Evolutionary conservation across 1,284 basidiomycete genomes (phyloP), one percentile per base, ranked within the genome.

Genomic region (Moniliophthora roreri): DNA sequence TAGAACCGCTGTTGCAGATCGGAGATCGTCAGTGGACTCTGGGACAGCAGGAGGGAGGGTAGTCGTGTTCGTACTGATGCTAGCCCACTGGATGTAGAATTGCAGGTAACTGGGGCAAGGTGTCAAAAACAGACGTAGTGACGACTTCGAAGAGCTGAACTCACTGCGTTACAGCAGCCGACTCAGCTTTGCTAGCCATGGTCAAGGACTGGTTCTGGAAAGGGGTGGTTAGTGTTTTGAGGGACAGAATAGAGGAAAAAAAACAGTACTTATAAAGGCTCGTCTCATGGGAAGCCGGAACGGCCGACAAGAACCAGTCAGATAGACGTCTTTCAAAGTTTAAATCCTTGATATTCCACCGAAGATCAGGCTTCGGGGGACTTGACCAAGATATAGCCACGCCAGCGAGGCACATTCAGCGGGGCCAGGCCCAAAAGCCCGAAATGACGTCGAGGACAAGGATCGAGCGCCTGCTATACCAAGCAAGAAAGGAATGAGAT

Each of bases 71-170:
- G 10, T 39, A 69, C 69, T 63, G 8, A 70, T 61, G 52, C 67
- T 69, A 3, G 68, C 57, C 54, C 63, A 70, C 54, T 69, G 68
- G 10, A 69, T 62, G 2, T 58, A 54, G 44, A 64, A 66, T 47
- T 66, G 61, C 13, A 67, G 59, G 49, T 61, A 63, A 50, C 66
- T 67, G 10, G 10, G n/a, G 26, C 16, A n/a, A n/a, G n/a, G 7
- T n/a, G 41, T 40, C 5, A 1, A 24, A 34, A 20, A 20, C 5
- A 48, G 18, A 21, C 20, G 28, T 32, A 32, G 2, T 4, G n/a
- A 16, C 9, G 15, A n/a, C 2, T 38, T 21, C 23, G 5, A 15
- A 11, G 7, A n/a, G n/a, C 3, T 7, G 24, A 37, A 28, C 48
- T 13, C 47, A 56, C 51, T 53, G 55, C 9, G 48, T 50, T 38